A percentile compares a stretch with the other conserved stretches of the same genome.
These are phyloP conservation scores for Neoscytalidium dimidiatum DNA, from an alignment of 2,329 filamentous ascomycete genomes.

Conservation along the genomic window DNA sequence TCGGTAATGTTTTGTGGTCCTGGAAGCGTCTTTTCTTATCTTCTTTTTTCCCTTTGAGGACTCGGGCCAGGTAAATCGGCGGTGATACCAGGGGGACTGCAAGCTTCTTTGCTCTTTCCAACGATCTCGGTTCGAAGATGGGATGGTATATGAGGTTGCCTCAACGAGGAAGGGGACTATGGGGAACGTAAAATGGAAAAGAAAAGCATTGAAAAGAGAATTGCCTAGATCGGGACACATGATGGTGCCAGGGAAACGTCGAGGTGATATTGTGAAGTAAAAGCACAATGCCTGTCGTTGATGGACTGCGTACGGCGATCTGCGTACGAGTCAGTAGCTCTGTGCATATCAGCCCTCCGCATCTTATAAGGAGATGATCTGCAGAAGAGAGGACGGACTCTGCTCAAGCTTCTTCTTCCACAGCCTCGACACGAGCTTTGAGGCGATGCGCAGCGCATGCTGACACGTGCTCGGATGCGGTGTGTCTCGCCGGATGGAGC, in stretches of 20 bases:
- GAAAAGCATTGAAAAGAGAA: not conserved
- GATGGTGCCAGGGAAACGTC: too few species aligned
- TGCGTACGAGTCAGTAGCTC: too few species aligned
- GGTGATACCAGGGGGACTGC: not conserved
- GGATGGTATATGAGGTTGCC: not conserved
- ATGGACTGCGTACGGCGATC: too few species aligned
- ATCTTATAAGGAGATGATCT: not conserved
- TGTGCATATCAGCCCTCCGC: too few species aligned
- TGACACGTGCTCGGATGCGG: conserved; percentile 13
- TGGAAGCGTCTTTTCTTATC: not conserved
- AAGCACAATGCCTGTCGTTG: too few species aligned
- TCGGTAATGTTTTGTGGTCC: not conserved
- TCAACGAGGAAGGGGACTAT: not conserved
- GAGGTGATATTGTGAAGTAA: too few species aligned
- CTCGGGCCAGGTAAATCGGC: not conserved
- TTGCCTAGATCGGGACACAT: too few species aligned
- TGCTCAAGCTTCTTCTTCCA: not conserved
- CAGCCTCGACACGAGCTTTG: not conserved
- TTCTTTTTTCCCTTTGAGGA: not conserved
- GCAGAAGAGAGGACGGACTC: not conserved
- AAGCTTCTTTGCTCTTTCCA: not conserved
- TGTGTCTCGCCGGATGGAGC: not conserved
- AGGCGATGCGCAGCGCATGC: not conserved
- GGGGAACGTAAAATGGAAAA: not conserved
- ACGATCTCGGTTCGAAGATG: not conserved